Evolutionary conservation across 371 early-diverging fungal species (phyloP).

Genomic region (Apophysomyces elegans): DNA sequence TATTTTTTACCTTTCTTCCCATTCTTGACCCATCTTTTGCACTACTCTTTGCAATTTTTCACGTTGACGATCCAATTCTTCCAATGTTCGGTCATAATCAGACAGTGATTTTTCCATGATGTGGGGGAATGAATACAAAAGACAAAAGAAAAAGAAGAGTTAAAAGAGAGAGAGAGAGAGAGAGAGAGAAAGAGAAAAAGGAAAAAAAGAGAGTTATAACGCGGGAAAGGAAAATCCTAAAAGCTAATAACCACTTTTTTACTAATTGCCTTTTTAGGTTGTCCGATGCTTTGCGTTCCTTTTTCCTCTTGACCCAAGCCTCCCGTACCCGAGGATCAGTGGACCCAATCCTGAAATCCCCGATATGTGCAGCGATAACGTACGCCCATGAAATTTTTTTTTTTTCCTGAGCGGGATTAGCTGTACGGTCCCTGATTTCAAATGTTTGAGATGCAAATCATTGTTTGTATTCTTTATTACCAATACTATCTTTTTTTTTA

Average conservation of each 20-base stretch:
- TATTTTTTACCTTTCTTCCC: slow-evolving; percentile 50
- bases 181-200: slow-evolving; percentile 11
- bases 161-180: slow-evolving; percentile 4
- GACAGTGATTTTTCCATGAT: slow-evolving; percentile 47
- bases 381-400: background rate
- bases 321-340: background rate
- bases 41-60: slow-evolving; percentile 48
- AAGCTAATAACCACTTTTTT: background rate
- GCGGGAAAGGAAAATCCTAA: background rate
- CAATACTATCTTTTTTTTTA: background rate
- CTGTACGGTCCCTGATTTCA: no score
- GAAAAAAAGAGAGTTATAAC: slow-evolving; percentile 12
- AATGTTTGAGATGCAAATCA: no score
- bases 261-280: background rate
- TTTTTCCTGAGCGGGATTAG: background rate
- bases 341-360: background rate
- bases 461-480: background rate
- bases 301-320: background rate
- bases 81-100: slow-evolving; percentile 53
- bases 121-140: background rate
- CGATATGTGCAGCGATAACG: background rate
- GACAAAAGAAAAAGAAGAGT: slow-evolving; percentile 9
- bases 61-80: slow-evolving; percentile 46
- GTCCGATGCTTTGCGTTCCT: background rate
- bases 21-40: slow-evolving; percentile 55